Evolutionary conservation across 352 stramenopile genomes (phyloP).

Genomic region (Phytopythium chamaehyphon): DNA sequence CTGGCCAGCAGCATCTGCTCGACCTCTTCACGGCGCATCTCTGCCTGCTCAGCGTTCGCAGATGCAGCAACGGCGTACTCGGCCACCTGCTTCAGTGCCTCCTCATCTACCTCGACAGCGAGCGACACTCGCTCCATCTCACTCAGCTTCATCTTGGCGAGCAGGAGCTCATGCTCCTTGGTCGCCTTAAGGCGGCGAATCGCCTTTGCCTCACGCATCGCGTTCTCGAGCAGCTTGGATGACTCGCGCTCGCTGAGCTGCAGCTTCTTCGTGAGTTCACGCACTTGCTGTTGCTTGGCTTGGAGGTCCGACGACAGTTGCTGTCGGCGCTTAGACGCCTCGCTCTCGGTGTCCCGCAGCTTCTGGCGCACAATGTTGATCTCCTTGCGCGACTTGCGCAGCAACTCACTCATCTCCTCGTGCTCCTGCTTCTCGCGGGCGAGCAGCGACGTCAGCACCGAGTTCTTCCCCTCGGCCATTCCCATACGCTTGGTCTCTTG

Average conservation of each 20-base stretch:
- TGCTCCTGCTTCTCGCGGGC: constrained; percentile 52
- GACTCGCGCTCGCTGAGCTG: constrained; percentile 51
- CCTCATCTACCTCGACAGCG: constrained; percentile 24
- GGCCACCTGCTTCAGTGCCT: constrained; percentile 24
- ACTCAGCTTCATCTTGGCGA: constrained; percentile 55
- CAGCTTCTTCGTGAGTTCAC: constrained; percentile 47
- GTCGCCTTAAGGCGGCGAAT: constrained; percentile 44
- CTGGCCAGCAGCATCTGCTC: constrained; percentile 48
- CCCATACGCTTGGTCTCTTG: constrained; percentile 63
- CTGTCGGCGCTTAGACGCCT: constrained; percentile 58
- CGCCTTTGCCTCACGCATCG: constrained; percentile 48
- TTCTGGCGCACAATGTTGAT: constrained; percentile 48
- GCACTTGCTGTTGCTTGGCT: constrained; percentile 55
- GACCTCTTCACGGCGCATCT: constrained; percentile 37
- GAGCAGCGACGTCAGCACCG: constrained; percentile 55
- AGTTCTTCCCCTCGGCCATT: constrained; percentile 53
- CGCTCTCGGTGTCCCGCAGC: constrained; percentile 46
- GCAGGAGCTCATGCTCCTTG: constrained; percentile 60
- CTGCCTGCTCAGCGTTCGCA: constrained; percentile 13
- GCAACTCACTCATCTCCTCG: constrained; percentile 48
- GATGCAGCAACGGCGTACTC: constrained; percentile 22
- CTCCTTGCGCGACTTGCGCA: constrained; percentile 55
- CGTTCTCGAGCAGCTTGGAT: constrained; percentile 32
- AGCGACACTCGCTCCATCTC: constrained; percentile 50
- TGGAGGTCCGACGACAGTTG: constrained; percentile 50